Percentiles rank a stretch among this genome's conserved stretches.
phyloP scores from a whole-genome alignment of 768 basidiomycete species.

The Kwoniella dejecticola region DNA sequence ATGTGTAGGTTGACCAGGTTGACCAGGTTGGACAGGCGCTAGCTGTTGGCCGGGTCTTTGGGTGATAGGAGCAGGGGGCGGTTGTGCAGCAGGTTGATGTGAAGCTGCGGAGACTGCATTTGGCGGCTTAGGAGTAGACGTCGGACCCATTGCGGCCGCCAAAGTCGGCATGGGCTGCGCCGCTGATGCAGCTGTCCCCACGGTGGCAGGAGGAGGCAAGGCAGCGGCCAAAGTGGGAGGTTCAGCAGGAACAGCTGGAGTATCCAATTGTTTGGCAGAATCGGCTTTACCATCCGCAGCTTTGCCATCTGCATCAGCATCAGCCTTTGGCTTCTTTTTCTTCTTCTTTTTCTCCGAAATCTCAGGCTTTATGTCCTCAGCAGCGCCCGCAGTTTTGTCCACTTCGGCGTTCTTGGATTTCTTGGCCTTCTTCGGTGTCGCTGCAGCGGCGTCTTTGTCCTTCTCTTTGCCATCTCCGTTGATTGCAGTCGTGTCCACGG shows the following conservation, averaged over 20 bases:
- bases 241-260: neutral
- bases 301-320: neutral
- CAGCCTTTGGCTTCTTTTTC: slow-evolving; percentile 23
- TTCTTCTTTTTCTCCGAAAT: slow-evolving; percentile 30
- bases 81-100: neutral
- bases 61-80: neutral
- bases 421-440: slow-evolving; percentile 13
- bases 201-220: slow-evolving; percentile 10
- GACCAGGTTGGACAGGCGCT: slow-evolving; percentile 7
- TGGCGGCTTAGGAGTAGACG: neutral
- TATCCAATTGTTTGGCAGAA: slow-evolving; percentile 1
- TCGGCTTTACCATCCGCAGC: neutral
- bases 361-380: slow-evolving; percentile 14
- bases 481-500: neutral
- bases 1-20: slow-evolving; percentile 15
- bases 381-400: slow-evolving; percentile 2
- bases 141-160: slow-evolving; percentile 19
- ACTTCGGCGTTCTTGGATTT: slow-evolving; percentile 11
- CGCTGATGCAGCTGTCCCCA: neutral
- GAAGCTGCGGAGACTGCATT: neutral
- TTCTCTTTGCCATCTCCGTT: slow-evolving; percentile 2
- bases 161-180: slow-evolving; percentile 17
- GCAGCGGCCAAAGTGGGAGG: slow-evolving; percentile 8
- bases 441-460: neutral
- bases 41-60: neutral